Evolutionary conservation across 176 grass and related monocot species (phyloP).

Genomic region (Metroxylon sagu): DNA sequence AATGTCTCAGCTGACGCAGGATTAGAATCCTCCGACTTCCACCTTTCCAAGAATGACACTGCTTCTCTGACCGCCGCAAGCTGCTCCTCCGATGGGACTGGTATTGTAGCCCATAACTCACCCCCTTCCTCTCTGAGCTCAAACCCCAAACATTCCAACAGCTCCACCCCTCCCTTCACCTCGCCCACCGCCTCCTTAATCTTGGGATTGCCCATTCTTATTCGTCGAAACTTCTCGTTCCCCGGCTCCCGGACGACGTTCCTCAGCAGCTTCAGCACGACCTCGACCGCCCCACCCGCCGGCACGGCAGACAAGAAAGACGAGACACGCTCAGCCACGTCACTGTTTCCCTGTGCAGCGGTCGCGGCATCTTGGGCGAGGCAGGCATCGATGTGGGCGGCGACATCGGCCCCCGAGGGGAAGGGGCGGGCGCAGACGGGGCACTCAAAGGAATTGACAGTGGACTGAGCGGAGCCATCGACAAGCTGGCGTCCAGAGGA

Average conservation of each 20-base stretch:
- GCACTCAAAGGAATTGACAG: conserved; percentile 29
- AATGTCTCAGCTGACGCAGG: not conserved
- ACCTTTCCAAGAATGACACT: conserved; percentile 47
- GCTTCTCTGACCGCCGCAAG: conserved; percentile 41
- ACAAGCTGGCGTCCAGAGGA: conserved; percentile 32
- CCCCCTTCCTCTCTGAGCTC: conserved; percentile 43
- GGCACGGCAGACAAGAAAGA: conserved; percentile 52
- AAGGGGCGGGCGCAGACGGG: conserved; percentile 51
- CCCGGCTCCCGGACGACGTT: conserved; percentile 57
- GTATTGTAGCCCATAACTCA: conserved; percentile 85
- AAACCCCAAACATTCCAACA: conserved; percentile 71
- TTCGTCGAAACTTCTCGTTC: conserved; percentile 68
- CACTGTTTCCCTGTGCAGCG: conserved; percentile 8
- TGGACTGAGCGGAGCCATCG: not conserved
- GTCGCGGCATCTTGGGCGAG: conserved; percentile 17
- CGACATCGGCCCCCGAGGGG: conserved; percentile 42
- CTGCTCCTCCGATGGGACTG: conserved; percentile 25
- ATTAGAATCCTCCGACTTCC: conserved; percentile 17
- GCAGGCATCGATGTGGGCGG: conserved; percentile 67
- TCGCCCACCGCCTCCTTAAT: conserved; percentile 81
- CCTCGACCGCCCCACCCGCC: conserved; percentile 37
- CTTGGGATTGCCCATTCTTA: conserved; percentile 74
- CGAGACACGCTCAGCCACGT: conserved; percentile 24
- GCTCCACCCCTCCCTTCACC: conserved; percentile 47
- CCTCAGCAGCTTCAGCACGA: conserved; percentile 53